Evolutionary conservation across 2,329 filamentous ascomycete genomes (phyloP), one percentile per base, ranked within the genome.

Genomic region (Fusarium denticulatum): DNA sequence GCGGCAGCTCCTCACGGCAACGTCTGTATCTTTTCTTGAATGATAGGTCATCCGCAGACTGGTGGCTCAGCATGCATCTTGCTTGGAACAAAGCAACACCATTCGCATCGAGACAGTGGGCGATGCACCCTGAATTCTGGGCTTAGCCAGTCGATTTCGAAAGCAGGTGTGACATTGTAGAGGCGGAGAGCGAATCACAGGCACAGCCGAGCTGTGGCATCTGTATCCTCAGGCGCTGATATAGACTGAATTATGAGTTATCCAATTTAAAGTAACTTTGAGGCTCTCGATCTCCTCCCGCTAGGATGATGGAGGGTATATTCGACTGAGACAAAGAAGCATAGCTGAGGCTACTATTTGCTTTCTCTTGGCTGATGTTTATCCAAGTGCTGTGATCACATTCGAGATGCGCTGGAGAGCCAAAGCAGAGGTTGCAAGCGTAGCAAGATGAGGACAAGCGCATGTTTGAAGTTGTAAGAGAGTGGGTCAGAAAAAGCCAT

Each of bases 401-500:
- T 61, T 43, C 52, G 46, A 65, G 58, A 43, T 60, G 60, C 50
- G 56, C 59, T 71, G 66, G 39, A 71, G 45, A 67, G 34, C 50
- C 64, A 68, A 49, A 62, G 47, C 36, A 69, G 56, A 64, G 57
- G 58, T 69, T 64, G 58, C 63, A 64, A 61, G 64, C 47, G 58
- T 66, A 42, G 60, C 64, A 63, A 64, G 63, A 66, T 64, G 67
- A 72, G 65, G 65, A 68, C 71, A 67, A 72, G 72, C 69, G 67
- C 52, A 73, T 78, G 77, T 79, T 78, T 79, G 77, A 79, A 74
- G 75, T 77, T 76, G 64, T 55, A 71, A 64, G 73, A 71, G 72
- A 69, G 69, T 64, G 72, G 60, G 49, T 67, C 58, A 42, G 26
- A 34, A 37, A 36, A 63, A 60, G 67, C 49, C 46, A 66, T 63